Base-by-base conservation (phyloP, 495 filamentous ascomycete genomes). In the Pyronema domesticum region DNA sequence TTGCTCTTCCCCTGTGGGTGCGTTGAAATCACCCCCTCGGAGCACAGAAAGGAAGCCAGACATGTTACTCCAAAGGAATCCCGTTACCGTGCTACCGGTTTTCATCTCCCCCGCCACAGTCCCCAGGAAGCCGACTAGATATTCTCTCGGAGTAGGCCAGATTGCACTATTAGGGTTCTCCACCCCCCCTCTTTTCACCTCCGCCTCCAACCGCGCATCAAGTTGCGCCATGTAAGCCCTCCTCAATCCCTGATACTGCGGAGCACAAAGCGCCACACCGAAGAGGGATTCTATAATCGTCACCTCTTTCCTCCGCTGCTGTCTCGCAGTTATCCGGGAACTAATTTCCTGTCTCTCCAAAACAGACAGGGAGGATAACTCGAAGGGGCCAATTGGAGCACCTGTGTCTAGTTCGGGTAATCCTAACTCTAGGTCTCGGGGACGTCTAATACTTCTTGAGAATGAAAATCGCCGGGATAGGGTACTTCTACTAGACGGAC, bases 221-320 rank as follows among this genome's bases (percentile, higher is more conserved):
- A 55, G 5, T 15, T 55, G 53, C 37, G 42, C 33, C 43, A 55
- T 48, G 6, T 55, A 55, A 15, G 37, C 42, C n/a, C 37, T 49
- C 7, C 53, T 13, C n/a, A 51, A 37, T 4, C 3, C 48, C 11
- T 15, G 48, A 9, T 51, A 51, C 14, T 51, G 48, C 4, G 48
- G 48, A 36, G 13, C 36, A 18, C 48, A 51, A 17, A 51, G 34
- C 6, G 3, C 18, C 5, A 3, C 1, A 13, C 48, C 48, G 13
- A 33, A 51, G 1, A 51, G 48, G 3, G n/a, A 3, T 23, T 47
- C 10, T n/a, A 47, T n/a, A 3, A 47, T 47, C 45, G 10, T 47
- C 9, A 15, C 23, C 3, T 47, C 13, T 19, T 15, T n/a, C 18
- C 13, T 23, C 17, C 14, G 45, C 10, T 47, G 45, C 23, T 30